Conservation (phyloP, 2,329 filamentous ascomycete species). For the Fusarium falciforme region DNA sequence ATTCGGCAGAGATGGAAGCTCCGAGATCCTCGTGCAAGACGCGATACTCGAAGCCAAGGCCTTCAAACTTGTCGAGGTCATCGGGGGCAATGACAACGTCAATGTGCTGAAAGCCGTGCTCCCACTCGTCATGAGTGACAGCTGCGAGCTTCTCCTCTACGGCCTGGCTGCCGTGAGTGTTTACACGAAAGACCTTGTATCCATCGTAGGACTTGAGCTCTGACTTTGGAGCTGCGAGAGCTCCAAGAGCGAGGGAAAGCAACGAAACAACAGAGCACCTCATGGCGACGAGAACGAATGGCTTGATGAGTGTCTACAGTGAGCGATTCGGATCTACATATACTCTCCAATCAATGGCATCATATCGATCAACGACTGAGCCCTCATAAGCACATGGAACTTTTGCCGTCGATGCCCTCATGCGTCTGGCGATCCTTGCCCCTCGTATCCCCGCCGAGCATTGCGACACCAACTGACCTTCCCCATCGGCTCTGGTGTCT, state of each 20-base stretch:
- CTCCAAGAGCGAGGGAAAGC: conserved; percentile 29
- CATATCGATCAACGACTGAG: not conserved
- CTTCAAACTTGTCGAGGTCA: conserved; percentile 44
- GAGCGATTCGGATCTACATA: conserved; percentile 14
- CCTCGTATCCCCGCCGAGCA: conserved; percentile 1
- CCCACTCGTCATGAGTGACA: conserved; percentile 40
- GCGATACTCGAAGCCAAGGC: conserved; percentile 45
- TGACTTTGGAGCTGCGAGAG: conserved; percentile 26
- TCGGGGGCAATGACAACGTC: conserved; percentile 49
- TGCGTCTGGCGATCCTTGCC: conserved; percentile 18
- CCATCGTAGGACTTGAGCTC: conserved; percentile 45
- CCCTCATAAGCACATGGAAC: not conserved
- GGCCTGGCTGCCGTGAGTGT: conserved; percentile 54
- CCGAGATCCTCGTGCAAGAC: conserved; percentile 47
- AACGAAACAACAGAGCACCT: conserved; percentile 32
- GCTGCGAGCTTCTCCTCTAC: conserved; percentile 49
- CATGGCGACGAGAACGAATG: conserved; percentile 20
- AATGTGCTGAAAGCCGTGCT: conserved; percentile 35
- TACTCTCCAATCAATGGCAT: not conserved
- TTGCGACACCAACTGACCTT: conserved; percentile 17
- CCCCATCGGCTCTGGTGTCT: conserved; percentile 21
- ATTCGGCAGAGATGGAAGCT: conserved; percentile 46
- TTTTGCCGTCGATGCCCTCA: conserved; percentile 13
- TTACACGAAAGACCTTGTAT: conserved; percentile 56
- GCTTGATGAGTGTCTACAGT: not conserved